These are phyloP conservation scores for Thyridium curvatum DNA, from an alignment of 2,329 filamentous ascomycete genomes.

Conservation along the genomic window DNA sequence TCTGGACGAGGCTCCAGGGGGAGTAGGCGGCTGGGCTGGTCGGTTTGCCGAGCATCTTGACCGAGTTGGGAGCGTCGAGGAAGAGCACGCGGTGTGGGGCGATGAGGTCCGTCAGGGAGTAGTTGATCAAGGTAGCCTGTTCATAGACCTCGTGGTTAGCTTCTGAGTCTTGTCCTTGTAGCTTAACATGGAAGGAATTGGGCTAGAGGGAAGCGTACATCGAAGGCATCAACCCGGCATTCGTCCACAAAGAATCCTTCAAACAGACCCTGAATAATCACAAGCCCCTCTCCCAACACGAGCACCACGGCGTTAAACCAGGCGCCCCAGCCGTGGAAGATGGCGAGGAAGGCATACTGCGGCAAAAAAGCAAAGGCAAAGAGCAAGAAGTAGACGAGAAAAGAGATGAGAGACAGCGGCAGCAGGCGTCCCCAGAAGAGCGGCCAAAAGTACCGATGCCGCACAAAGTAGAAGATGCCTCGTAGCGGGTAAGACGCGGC, in stretches of 20 bases:
- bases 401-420: constrained; percentile 74
- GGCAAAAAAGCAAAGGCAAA: constrained; percentile 87
- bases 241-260: constrained; percentile 80
- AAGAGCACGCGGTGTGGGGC: constrained; percentile 59
- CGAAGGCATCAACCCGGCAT: constrained; percentile 74
- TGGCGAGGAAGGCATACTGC: constrained; percentile 78
- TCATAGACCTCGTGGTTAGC: constrained; percentile 2
- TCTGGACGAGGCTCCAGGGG: constrained; percentile 87
- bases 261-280: constrained; percentile 64
- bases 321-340: constrained; percentile 85
- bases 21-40: constrained; percentile 71
- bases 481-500: constrained; percentile 53
- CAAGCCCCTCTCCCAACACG: constrained; percentile 74
- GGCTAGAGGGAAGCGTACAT: constrained; percentile 47
- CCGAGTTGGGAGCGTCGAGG: constrained; percentile 62
- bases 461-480: constrained; percentile 77
- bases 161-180: not conserved
- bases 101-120: constrained; percentile 64
- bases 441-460: constrained; percentile 75
- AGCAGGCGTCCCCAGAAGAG: constrained; percentile 72
- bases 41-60: constrained; percentile 78
- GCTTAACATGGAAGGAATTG: not conserved
- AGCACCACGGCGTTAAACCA: constrained; percentile 85
- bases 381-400: constrained; percentile 75
- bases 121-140: constrained; percentile 68